Evolutionary conservation across 805 yeast species (phyloP).

Genomic region (Metschnikowia amazonensis): DNA sequence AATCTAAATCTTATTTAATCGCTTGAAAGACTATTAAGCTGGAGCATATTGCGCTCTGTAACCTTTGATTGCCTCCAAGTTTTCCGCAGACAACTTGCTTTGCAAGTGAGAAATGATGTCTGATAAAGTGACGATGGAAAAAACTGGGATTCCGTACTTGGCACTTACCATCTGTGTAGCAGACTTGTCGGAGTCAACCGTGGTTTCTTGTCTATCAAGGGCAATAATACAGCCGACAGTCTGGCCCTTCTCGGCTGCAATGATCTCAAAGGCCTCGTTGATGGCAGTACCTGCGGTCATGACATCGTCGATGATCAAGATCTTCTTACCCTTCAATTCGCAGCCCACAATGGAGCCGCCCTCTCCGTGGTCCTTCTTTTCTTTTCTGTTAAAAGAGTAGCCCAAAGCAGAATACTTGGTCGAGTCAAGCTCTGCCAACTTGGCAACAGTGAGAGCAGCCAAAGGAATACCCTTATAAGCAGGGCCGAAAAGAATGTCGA

Average conservation of each 20-base stretch:
- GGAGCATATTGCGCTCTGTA: constrained; percentile 55
- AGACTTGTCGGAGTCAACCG: constrained; percentile 58
- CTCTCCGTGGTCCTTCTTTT: constrained; percentile 96
- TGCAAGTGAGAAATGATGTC: constrained; percentile 68
- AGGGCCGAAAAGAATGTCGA: constrained; percentile 93
- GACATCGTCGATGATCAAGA: constrained; percentile 91
- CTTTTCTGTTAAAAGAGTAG: constrained; percentile 95
- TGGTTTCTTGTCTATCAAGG: constrained; percentile 92
- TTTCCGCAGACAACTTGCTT: constrained; percentile 53
- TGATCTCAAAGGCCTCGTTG: constrained; percentile 85
- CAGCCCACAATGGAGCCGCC: constrained; percentile 95
- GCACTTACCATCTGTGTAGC: constrained; percentile 79
- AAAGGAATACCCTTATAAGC: constrained; percentile 97
- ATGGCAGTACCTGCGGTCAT: constrained; percentile 99
- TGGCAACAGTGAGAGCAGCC: constrained; percentile 89
- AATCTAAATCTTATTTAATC: not conserved
- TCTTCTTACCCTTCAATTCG: constrained; percentile 61
- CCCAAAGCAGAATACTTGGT: constrained; percentile 67
- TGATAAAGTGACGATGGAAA: constrained; percentile 70
- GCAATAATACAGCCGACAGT: constrained; percentile 87
- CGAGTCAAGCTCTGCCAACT: constrained; percentile 87
- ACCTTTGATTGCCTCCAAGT: constrained; percentile 53
- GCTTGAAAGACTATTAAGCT: not conserved
- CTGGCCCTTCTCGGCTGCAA: constrained; percentile 61
- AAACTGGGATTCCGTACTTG: constrained; percentile 75